A percentile compares a stretch with the other conserved stretches of the same genome.
Conservation (phyloP, 2,329 filamentous ascomycete genomes). For the Zymoseptoria ardabiliae region DNA sequence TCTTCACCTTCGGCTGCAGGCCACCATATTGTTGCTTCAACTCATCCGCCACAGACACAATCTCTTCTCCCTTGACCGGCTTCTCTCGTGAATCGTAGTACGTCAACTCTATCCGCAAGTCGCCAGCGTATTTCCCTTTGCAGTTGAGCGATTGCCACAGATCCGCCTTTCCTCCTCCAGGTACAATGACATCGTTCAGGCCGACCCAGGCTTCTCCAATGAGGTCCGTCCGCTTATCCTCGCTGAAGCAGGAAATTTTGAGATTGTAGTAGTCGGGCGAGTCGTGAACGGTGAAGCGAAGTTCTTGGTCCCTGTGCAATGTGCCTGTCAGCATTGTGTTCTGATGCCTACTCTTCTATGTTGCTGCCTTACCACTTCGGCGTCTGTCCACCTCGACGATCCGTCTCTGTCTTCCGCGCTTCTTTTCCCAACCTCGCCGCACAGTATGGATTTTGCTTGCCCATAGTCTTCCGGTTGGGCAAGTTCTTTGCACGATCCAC, state of each 20-base stretch:
- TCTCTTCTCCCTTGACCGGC: slow-evolving; percentile 59
- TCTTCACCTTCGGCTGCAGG: slow-evolving; percentile 51
- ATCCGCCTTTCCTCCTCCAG: slow-evolving; percentile 88
- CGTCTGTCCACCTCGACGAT: slow-evolving; percentile 89
- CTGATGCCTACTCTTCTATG: neutral
- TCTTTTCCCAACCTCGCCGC: slow-evolving; percentile 90
- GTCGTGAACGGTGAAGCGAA: slow-evolving; percentile 92
- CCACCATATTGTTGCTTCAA: slow-evolving; percentile 19
- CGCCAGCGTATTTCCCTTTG: slow-evolving; percentile 91
- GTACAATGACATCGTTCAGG: slow-evolving; percentile 69
- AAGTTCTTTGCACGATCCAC: slow-evolving; percentile 95
- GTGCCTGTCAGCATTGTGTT: slow-evolving; percentile 8
- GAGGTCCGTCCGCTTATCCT: slow-evolving; percentile 94
- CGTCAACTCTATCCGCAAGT: slow-evolving; percentile 89
- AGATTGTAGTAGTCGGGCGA: slow-evolving; percentile 93
- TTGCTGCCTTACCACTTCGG: slow-evolving; percentile 69
- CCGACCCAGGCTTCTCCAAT: slow-evolving; percentile 93
- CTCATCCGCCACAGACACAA: slow-evolving; percentile 22
- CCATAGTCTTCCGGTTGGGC: slow-evolving; percentile 93
- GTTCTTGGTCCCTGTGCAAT: slow-evolving; percentile 80
- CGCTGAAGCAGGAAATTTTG: slow-evolving; percentile 94
- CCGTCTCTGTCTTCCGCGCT: slow-evolving; percentile 92
- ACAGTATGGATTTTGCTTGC: slow-evolving; percentile 97
- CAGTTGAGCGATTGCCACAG: slow-evolving; percentile 83
- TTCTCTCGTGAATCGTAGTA: slow-evolving; percentile 89